phyloP scores from a whole-genome alignment of 345 rosid species.

The Linum usitatissimum region DNA sequence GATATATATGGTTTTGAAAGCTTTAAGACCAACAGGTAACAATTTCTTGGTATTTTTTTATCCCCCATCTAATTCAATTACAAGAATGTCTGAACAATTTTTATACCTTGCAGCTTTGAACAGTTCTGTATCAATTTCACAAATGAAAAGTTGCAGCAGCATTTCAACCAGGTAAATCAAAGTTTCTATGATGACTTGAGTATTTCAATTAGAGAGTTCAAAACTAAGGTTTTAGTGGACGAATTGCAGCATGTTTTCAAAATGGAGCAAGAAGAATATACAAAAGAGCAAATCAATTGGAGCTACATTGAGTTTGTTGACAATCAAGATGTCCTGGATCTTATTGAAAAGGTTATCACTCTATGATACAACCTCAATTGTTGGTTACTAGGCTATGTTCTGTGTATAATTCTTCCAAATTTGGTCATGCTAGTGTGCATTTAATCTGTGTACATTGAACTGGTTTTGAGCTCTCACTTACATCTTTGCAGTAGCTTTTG shows the following conservation, averaged over 20 bases:
- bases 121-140: slow-evolving; percentile 95
- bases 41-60: not conserved
- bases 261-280: slow-evolving; percentile 98
- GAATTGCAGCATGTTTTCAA: slow-evolving; percentile 84
- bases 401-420: not conserved
- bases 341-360: slow-evolving; percentile 65
- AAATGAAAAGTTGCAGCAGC: slow-evolving; percentile 95
- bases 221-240: slow-evolving; percentile 10
- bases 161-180: slow-evolving; percentile 74
- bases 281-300: slow-evolving; percentile 88
- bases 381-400: not conserved
- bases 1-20: slow-evolving; percentile 96
- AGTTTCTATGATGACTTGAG: slow-evolving; percentile 9
- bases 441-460: not conserved
- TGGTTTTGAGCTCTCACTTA: not conserved
- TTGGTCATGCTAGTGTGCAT: not conserved
- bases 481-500: not conserved
- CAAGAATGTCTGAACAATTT: slow-evolving; percentile 8
- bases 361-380: not conserved
- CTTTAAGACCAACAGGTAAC: slow-evolving; percentile 76
- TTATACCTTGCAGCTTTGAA: slow-evolving; percentile 55
- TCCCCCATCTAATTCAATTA: slow-evolving; percentile 1
- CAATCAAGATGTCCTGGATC: slow-evolving; percentile 93
- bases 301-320: slow-evolving; percentile 97
- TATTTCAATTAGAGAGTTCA: slow-evolving; percentile 2